phyloP scores from a whole-genome alignment of 2,329 filamentous ascomycete genomes.

The Stromatinia cepivora region DNA sequence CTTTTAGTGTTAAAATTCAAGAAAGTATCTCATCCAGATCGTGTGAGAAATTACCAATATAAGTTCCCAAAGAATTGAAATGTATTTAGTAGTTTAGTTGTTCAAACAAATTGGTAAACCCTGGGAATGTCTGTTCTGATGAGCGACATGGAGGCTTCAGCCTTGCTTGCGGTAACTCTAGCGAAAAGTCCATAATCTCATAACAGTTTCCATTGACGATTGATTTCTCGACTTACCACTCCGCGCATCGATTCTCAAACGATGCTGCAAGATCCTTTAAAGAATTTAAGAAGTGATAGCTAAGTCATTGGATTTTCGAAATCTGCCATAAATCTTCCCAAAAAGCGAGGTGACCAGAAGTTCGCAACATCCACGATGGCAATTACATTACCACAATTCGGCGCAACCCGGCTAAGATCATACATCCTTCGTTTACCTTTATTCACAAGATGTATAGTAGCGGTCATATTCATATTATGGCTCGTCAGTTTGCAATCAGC shows the following conservation, averaged over 20 bases:
- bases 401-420: conserved; percentile 70
- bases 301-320: not conserved
- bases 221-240: conserved; percentile 4
- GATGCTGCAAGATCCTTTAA: conserved; percentile 4
- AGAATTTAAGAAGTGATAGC: conserved; percentile 4
- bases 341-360: not conserved
- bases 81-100: not conserved
- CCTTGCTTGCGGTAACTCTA: conserved; percentile 7
- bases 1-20: not conserved
- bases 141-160: not conserved
- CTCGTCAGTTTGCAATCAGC: conserved; percentile 65
- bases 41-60: not conserved
- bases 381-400: conserved; percentile 53
- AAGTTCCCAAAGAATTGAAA: not conserved
- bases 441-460: conserved; percentile 72
- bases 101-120: not conserved
- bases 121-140: not conserved
- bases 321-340: not conserved
- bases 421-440: conserved; percentile 85
- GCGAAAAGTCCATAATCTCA: conserved; percentile 9
- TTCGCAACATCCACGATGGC: conserved; percentile 14
- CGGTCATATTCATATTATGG: conserved; percentile 69
- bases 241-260: conserved; percentile 14
- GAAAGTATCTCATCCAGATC: no score
- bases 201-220: conserved; percentile 7